A percentile compares a stretch with the other conserved stretches of the same genome.
Conservation (phyloP, 1,284 basidiomycete genomes). For the Ganoderma lucidum region DNA sequence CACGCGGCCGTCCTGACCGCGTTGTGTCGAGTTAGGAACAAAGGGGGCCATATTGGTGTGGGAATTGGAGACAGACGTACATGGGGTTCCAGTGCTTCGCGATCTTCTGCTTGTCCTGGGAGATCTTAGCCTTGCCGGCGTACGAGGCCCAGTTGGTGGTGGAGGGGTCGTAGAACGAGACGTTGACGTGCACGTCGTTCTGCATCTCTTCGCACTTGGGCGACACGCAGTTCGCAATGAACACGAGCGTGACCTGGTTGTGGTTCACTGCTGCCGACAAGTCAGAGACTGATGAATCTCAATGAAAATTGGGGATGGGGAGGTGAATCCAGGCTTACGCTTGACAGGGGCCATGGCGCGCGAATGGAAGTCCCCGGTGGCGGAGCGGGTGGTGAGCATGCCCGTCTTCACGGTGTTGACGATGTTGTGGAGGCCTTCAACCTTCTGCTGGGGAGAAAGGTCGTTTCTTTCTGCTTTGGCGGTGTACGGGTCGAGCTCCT, state of each 20-base stretch:
- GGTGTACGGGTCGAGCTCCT: constrained; percentile 72
- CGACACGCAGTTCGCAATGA: constrained; percentile 82
- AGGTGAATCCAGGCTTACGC: constrained; percentile 51
- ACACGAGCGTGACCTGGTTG: constrained; percentile 64
- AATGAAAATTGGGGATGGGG: neutral
- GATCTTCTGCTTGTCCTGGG: constrained; percentile 70
- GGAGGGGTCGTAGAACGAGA: constrained; percentile 78
- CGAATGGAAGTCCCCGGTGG: constrained; percentile 81
- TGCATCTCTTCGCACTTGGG: constrained; percentile 82
- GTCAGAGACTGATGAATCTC: neutral
- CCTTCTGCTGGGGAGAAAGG: constrained; percentile 68
- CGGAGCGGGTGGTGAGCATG: constrained; percentile 84
- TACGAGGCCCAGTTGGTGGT: constrained; percentile 89
- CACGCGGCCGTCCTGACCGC: constrained; percentile 71
- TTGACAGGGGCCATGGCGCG: constrained; percentile 83
- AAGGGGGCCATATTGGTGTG: neutral
- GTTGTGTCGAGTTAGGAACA: neutral
- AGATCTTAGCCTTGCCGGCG: constrained; percentile 76
- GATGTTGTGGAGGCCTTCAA: constrained; percentile 70
- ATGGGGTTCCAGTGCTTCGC: constrained; percentile 73
- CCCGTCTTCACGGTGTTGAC: constrained; percentile 70
- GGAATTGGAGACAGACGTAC: constrained; percentile 46
- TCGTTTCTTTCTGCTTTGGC: constrained; percentile 62
- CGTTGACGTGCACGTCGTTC: constrained; percentile 81
- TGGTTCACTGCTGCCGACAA: constrained; percentile 59